A percentile compares a stretch with the other conserved stretches of the same genome.
These are phyloP conservation scores for Exserohilum turcica DNA, from an alignment of 2,329 filamentous ascomycete species.

Conservation along the genomic window DNA sequence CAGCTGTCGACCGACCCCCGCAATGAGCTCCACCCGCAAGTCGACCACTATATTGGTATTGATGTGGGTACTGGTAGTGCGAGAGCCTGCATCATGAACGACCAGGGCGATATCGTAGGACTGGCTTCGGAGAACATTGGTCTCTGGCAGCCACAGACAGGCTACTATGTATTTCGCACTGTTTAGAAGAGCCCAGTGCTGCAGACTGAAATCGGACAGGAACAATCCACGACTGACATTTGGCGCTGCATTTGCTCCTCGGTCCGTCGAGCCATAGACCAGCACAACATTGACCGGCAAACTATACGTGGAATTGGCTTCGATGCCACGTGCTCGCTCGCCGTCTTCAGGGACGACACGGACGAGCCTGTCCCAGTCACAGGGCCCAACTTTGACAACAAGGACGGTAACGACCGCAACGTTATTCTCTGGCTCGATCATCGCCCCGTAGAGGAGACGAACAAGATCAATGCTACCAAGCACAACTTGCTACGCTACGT, in stretches of 20 bases:
- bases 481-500: slow-evolving; percentile 96
- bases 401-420: slow-evolving; percentile 83
- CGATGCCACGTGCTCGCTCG: slow-evolving; percentile 96
- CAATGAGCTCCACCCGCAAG: slow-evolving; percentile 62
- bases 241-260: slow-evolving; percentile 93
- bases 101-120: slow-evolving; percentile 81
- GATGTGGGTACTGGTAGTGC: slow-evolving; percentile 97
- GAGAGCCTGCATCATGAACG: slow-evolving; percentile 92
- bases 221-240: slow-evolving; percentile 98
- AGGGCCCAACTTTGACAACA: slow-evolving; percentile 78
- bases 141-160: slow-evolving; percentile 59
- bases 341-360: slow-evolving; percentile 86
- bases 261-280: slow-evolving; percentile 78
- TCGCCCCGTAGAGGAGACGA: slow-evolving; percentile 85
- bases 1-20: slow-evolving; percentile 58
- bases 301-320: slow-evolving; percentile 91
- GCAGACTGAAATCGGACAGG: slow-evolving; percentile 56
- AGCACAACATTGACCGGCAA: slow-evolving; percentile 76
- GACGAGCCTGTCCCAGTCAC: slow-evolving; percentile 92
- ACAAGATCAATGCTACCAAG: slow-evolving; percentile 87
- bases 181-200: background rate
- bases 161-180: slow-evolving; percentile 56
- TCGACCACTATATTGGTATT: slow-evolving; percentile 77
- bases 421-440: slow-evolving; percentile 98
- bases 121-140: slow-evolving; percentile 60